Evolutionary conservation across 2,329 filamentous ascomycete species (phyloP), one percentile per base, ranked within the genome.

Genomic region (Aplosporella prunicola): DNA sequence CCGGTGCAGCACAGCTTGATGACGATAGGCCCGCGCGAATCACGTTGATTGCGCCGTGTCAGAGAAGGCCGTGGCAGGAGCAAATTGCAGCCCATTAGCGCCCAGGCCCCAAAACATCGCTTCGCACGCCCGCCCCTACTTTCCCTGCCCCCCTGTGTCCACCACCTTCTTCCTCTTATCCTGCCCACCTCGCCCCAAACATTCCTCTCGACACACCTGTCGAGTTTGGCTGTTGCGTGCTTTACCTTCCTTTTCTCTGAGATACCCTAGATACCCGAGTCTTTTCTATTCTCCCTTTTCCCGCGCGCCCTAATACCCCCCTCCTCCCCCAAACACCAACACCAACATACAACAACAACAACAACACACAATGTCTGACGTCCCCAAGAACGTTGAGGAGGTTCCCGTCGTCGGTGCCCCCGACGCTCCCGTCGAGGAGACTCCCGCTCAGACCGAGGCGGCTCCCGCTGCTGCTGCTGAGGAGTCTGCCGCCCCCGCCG

Each of bases 11-110:
- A n/a, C n/a, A n/a, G n/a, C n/a, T n/a, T 38, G 26, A 38, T 38
- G 28, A 38, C 35, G 35, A 38, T 38, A 27, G 32, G 32, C 32
- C 32, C 32, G 15, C 23, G 32, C 27, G 32, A 35, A 35, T 38
- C 35, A 38, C 35, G 35, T 38, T 38, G 29, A 38, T 38, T 38
- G 35, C 35, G 30, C 27, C 23, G 24, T 37, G 32, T 37, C 35
- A 37, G 27, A 37, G 35, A 31, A 37, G 20, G 27, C 32, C 14
- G 27, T 29, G 27, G 27, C 32, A 24, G 26, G 32, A 29, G 32
- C 35, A 37, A 30, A 37, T 37, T 34, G 32, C 35, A 30, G 32
- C 32, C 32, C 20, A 25, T 24, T 34, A 34, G 32, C 32, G 32
- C 32, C 32, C 32, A 34, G 32, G 26, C 32, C 32, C 22, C 25